These are phyloP conservation scores for Fusarium musae DNA, from an alignment of 2,329 filamentous ascomycete species.

Conservation along the genomic window DNA sequence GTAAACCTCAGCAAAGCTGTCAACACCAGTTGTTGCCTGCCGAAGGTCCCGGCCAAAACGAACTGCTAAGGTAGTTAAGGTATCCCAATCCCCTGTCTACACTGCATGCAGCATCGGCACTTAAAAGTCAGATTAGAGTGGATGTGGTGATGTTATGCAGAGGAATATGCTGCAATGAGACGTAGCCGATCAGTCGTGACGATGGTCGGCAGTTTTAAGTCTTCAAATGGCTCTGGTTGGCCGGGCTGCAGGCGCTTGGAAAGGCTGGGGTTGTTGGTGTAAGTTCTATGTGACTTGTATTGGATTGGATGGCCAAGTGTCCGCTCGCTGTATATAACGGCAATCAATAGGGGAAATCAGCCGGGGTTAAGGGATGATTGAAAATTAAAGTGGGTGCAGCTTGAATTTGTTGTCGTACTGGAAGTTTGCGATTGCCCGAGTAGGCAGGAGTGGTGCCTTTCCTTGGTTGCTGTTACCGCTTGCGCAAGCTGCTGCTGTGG, in stretches of 20 bases:
- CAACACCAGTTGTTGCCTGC: conserved; percentile 24
- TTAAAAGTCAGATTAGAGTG: conserved; percentile 23
- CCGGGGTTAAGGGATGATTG: conserved; percentile 17
- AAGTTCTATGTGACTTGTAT: conserved; percentile 24
- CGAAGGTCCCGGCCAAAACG: conserved; percentile 32
- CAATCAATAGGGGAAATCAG: conserved; percentile 9
- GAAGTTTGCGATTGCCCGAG: conserved; percentile 30
- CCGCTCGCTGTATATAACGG: conserved; percentile 21
- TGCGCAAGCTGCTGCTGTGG: conserved; percentile 39
- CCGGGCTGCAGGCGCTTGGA: conserved; percentile 36
- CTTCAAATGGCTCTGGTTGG: conserved; percentile 37
- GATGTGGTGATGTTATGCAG: conserved; percentile 38
- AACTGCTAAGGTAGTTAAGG: conserved; percentile 14
- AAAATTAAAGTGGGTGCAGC: conserved; percentile 32
- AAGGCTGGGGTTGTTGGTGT: conserved; percentile 21
- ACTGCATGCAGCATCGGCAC: conserved; percentile 41
- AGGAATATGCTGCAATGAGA: conserved; percentile 38
- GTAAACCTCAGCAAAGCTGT: conserved; percentile 20
- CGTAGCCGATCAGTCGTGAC: conserved; percentile 28
- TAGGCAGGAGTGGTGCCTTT: conserved; percentile 33
- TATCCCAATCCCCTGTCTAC: conserved; percentile 35
- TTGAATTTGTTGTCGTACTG: conserved; percentile 20
- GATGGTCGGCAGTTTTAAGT: conserved; percentile 30
- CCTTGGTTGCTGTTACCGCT: conserved; percentile 40
- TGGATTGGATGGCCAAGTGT: conserved; percentile 30